Percentiles rank a stretch among this genome's conserved stretches.
Conservation (phyloP, 345 rosid genomes). For the Melaleuca quinquenervia region DNA sequence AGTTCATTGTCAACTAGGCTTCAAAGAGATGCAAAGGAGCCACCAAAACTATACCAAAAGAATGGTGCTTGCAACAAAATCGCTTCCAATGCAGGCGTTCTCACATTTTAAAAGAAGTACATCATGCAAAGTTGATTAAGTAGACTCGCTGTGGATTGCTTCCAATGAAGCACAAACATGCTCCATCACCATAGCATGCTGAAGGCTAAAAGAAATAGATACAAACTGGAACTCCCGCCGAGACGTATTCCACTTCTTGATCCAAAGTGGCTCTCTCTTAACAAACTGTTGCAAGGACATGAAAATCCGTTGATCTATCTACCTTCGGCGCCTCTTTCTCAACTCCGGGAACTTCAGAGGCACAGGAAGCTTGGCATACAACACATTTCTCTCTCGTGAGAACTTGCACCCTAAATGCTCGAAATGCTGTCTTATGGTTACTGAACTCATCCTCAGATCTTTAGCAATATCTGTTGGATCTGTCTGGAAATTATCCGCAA, state of each 20-base stretch:
- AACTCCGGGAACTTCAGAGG: constrained; percentile 56
- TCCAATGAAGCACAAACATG: neutral
- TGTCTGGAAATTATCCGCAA: constrained; percentile 57
- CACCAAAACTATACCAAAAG: neutral
- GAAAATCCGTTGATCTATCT: neutral
- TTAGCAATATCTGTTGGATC: constrained; percentile 55
- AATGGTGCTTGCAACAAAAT: neutral
- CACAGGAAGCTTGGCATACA: constrained; percentile 36
- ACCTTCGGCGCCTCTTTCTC: constrained; percentile 21
- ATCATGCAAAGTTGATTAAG: neutral
- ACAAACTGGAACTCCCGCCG: neutral
- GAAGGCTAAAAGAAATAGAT: neutral
- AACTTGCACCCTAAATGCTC: constrained; percentile 75
- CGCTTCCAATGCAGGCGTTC: neutral
- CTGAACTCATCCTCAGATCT: constrained; percentile 48
- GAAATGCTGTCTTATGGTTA: constrained; percentile 37
- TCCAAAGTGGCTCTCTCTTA: neutral
- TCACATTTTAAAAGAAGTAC: neutral
- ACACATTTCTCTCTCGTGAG: constrained; percentile 5
- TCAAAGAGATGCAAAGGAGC: neutral
- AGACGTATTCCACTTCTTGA: neutral
- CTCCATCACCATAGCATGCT: neutral
- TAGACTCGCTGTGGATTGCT: neutral
- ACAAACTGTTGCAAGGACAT: constrained; percentile 4
- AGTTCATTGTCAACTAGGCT: neutral